Evolutionary conservation across 2,329 filamentous ascomycete genomes (phyloP).

Genomic region (Colletotrichum sp.): DNA sequence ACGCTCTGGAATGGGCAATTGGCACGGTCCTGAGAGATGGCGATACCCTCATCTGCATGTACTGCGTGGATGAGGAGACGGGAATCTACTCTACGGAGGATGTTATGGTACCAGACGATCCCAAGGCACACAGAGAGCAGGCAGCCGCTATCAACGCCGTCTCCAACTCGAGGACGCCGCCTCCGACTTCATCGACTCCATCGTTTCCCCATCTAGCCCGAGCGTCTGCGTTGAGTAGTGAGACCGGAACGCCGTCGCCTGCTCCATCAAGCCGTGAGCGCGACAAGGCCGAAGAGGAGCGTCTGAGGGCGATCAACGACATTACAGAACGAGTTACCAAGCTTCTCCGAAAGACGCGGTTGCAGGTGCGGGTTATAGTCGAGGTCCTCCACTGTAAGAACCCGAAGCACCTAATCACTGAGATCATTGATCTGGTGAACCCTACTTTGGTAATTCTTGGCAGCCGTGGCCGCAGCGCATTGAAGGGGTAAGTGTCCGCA

Average conservation of each 20-base stretch:
- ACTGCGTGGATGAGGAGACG: conserved; percentile 89
- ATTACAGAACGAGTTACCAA: conserved; percentile 87
- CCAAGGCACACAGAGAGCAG: conserved; percentile 76
- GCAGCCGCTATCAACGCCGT: conserved; percentile 73
- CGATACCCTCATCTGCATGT: conserved; percentile 91
- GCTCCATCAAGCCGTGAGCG: conserved; percentile 53
- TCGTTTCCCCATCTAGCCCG: conserved; percentile 31
- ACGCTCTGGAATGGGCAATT: conserved; percentile 96
- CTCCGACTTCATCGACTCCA: conserved; percentile 26
- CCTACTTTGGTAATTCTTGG: conserved; percentile 94
- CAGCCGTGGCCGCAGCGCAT: conserved; percentile 84
- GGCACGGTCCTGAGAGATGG: conserved; percentile 93
- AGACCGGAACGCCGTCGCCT: conserved; percentile 44
- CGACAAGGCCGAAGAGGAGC: conserved; percentile 74
- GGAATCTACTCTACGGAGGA: conserved; percentile 55
- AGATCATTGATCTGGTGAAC: conserved; percentile 92
- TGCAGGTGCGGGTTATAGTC: conserved; percentile 92
- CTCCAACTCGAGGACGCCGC: conserved; percentile 41
- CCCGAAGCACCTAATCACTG: conserved; percentile 92
- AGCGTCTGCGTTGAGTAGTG: conserved; percentile 39
- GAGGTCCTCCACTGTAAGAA: conserved; percentile 99
- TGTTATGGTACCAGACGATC: conserved; percentile 71
- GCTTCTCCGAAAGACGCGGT: conserved; percentile 83
- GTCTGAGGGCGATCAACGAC: conserved; percentile 78
- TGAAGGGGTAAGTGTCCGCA: conserved; percentile 76